Evolutionary conservation across 495 filamentous ascomycete genomes (phyloP), one percentile per base, ranked within the genome.

Genomic region (Achaetomiella virescens): DNA sequence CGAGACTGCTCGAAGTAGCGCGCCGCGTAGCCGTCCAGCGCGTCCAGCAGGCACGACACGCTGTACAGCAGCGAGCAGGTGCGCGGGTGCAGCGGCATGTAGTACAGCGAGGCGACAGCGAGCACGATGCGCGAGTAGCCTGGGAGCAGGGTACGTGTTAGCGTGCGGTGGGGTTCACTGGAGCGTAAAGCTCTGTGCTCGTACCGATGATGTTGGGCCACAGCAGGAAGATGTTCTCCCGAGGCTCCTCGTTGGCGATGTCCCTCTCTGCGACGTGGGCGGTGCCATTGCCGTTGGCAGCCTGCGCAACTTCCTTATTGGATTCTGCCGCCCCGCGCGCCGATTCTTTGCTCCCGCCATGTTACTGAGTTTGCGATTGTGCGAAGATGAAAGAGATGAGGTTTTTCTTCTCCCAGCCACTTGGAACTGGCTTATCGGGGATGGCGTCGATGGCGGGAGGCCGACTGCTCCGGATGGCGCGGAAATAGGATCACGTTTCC

Each of bases 141-240:
- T 96, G 52, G 25, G 4, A 29, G 21, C 1, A 41, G 21, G 35
- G 40, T 25, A 18, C 6, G 41, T 21, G 31, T 60, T 27, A 59
- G 57, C 21, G 14, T 2, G 8, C 14, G 11, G 5, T 38, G 5
- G 10, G 27, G 24, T 17, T 7, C 8, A 2, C 25, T 14, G 8
- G 41, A 9, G 18, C 11, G n/a, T 9, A 25, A 9, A 2, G 9
- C 14, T 2, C 21, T 31, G 8, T 24, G 12, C 4, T 8, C 80
- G 52, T 78, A 95, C 91, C 92, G 61, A 97, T 97, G 22, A 97
- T 72, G 62, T 98, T 98, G 6, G 93, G 93, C 61, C 82, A 84
- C 73, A 97, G 97, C n/a, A 96, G 70, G 63, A 96, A 98, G 57
- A 98, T 87, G 70, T 96, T 97, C 76, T 96, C 92, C 35, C 78